A percentile compares a stretch with the other conserved stretches of the same genome.
Conservation (phyloP, 2,329 filamentous ascomycete species). For the Paracoccidioides brasiliensis region DNA sequence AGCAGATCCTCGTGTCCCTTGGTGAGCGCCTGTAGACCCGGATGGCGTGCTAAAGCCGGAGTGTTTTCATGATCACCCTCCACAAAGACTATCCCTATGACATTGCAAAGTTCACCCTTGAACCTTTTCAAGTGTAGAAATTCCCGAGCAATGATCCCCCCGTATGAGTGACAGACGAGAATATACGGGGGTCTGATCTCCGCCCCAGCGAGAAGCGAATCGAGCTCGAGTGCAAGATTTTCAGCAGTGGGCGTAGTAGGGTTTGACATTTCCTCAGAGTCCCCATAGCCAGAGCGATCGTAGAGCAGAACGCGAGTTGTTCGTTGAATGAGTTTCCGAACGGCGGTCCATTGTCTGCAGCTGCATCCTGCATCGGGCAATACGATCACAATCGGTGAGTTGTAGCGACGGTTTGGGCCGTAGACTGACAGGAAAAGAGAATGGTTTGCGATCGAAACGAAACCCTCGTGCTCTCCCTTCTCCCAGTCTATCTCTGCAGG, state of each 20-base stretch:
- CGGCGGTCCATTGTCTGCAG: background rate
- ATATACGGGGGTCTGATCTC: background rate
- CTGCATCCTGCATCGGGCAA: background rate
- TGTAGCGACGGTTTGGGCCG: background rate
- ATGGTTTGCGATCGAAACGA: background rate
- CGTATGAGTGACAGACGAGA: background rate
- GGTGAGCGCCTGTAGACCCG: background rate
- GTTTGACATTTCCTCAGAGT: constrained; percentile 1
- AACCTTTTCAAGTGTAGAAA: background rate
- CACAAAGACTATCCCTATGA: background rate
- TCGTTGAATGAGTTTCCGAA: background rate
- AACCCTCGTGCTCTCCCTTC: background rate
- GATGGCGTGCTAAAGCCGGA: background rate
- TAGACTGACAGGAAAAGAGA: background rate
- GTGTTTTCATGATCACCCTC: background rate
- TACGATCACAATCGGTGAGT: background rate
- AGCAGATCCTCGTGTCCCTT: background rate
- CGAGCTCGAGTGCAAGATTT: background rate
- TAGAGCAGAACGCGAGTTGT: background rate
- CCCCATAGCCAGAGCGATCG: background rate
- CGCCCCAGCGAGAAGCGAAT: background rate
- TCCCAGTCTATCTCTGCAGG: background rate
- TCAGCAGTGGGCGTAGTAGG: background rate
- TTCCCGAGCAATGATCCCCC: background rate
- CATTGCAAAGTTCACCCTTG: background rate